Evolutionary conservation across 768 basidiomycete genomes (phyloP), one percentile per base, ranked within the genome.

Genomic region (Pisolithus albus): DNA sequence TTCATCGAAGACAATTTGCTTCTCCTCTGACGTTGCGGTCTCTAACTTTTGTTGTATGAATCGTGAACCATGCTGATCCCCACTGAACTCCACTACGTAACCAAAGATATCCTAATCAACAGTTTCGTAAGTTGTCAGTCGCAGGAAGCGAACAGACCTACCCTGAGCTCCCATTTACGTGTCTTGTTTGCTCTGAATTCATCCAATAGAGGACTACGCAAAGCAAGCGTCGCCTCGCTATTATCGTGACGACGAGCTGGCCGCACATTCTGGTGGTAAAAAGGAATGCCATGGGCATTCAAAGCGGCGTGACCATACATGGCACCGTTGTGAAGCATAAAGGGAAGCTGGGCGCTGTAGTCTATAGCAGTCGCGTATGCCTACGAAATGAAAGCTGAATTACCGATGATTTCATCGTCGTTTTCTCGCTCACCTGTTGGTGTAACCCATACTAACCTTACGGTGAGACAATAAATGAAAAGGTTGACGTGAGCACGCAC

Each of bases 21-120:
- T 85, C 61, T 92, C 92, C 53, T 91, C 90, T 37, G 75, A 75
- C n/a, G 80, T 76, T 5, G 91, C 86, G 2, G 70, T 72, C 64
- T 88, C 84, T 39, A 97, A 75, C 62, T 87, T 86, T 59, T 88
- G 83, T 65, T 98, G 95, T 54, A 99, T 93, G 68, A 97, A 92
- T 8, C 95, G 83, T n/a, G 93, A 96, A n/a, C 93, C 95, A 56
- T 94, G 88, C 64, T 96, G 94, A 68, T 98, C 95, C 13, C 82
- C 81, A 52, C 89, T 86, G 65, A 99, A 99, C 67, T 97, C 95
- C 38, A 89, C 84, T 50, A 95, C 68, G 64, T 88, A 80, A 7
- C 90, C 90, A 42, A 77, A 75, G 56, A 99, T 84, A 60, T 95
- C 92, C 95, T 97, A 59, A 10, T 26, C 37, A 24, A 34, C 45